phyloP scores from a whole-genome alignment of 495 filamentous ascomycete species.

The Podospora conica region DNA sequence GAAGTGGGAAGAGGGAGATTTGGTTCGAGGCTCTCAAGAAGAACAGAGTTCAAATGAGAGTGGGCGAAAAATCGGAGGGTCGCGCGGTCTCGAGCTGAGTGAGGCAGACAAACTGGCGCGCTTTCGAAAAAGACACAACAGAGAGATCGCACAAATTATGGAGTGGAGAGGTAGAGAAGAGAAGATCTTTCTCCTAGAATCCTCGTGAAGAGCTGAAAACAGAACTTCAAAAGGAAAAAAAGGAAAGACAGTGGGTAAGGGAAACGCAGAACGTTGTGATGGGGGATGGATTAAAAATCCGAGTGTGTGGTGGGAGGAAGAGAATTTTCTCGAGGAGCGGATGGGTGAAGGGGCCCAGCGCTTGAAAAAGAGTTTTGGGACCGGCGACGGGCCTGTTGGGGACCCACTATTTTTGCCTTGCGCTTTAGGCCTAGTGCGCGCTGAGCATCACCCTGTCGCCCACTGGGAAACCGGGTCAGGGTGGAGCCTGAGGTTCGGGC shows the following conservation, averaged over 20 bases:
- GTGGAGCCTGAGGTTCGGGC: neutral
- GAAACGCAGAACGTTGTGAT: conserved; percentile 17
- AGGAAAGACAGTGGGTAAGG: conserved; percentile 30
- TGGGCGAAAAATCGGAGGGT: conserved; percentile 11
- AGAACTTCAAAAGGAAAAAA: conserved; percentile 33
- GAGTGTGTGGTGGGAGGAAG: conserved; percentile 18
- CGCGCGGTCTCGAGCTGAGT: neutral
- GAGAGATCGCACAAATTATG: conserved; percentile 13
- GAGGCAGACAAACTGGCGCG: conserved; percentile 24
- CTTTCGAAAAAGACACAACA: conserved; percentile 32
- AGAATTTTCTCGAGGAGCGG: conserved; percentile 29
- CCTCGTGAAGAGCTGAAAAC: conserved; percentile 36
- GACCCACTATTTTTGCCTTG: neutral
- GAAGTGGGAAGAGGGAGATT: neutral
- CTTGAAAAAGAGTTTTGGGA: conserved; percentile 33
- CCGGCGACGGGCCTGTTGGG: conserved; percentile 20
- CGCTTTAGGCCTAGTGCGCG: neutral
- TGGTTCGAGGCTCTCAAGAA: conserved; percentile 30
- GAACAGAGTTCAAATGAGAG: conserved; percentile 37
- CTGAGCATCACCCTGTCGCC: neutral
- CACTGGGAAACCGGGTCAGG: neutral
- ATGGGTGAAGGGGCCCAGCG: conserved; percentile 22
- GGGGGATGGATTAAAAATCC: conserved; percentile 35
- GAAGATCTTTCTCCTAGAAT: conserved; percentile 29
- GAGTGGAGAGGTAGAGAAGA: conserved; percentile 20